Evolutionary conservation across 78 protist species (phyloP), one percentile per base, ranked within the genome.

Genomic region (Dictyostelium firmibasis): DNA sequence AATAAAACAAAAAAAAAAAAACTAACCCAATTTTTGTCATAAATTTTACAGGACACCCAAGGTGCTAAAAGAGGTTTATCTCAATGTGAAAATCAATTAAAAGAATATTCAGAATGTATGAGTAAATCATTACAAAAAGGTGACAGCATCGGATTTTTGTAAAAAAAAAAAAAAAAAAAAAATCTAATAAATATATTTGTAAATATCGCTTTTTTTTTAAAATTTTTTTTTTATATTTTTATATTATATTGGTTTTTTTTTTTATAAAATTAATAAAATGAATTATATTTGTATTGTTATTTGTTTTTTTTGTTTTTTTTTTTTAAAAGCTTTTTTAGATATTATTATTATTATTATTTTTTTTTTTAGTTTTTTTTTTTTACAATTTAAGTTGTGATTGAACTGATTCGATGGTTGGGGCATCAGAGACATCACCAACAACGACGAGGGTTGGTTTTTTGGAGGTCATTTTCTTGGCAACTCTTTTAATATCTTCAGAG

Each of bases 401-500:
- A 29, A 88, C 13, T 79, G 72, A 35, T 18, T 89, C 94, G 10
- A 57, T 9, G 18, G 94, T 89, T 89, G 94, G 94, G 2, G 74
- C 94, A 43, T 81, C 64, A 14, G 75, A 27, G 29, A 81, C 35
- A 67, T 78, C 41, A 31, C 94, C 94, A 81, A 53, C 72, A 14
- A 89, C 94, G 23, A 81, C 60, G 25, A 89, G 57, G 33, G 94
- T 81, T 89, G 94, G 94, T 81, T 67, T 89, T 47, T 85, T 69
- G 0, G 86, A 38, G 31, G 74, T n/a, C 62, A 89, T 69, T 67
- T 67, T 89, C 74, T 50, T 43, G 47, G 87, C 86, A 38, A 89
- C 94, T 81, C 94, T 78, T 60, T 89, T 79, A 60, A 89, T 67
- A 69, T 89, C 94, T 27, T 89, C 94, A 35, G 87, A 10, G 82